Percentiles rank a stretch among this genome's conserved stretches.
phyloP scores from a whole-genome alignment of 306 rosid genomes.

The Rosa persica region DNA sequence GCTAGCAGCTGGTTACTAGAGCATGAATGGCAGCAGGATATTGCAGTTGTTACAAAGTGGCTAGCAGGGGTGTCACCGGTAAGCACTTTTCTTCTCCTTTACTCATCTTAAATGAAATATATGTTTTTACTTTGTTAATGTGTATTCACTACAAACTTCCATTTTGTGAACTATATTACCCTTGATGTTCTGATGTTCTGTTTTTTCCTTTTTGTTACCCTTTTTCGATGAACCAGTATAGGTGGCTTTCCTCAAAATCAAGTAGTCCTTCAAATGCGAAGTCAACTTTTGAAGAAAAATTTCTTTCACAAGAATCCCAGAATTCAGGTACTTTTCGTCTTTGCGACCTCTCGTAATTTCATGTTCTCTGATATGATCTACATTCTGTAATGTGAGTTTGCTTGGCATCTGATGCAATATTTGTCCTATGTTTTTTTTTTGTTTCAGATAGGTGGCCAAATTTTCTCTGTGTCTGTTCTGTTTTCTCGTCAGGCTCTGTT shows the following conservation, averaged over 20 bases:
- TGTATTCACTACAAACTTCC: neutral
- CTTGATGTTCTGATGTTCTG: conserved; percentile 20
- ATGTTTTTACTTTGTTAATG: neutral
- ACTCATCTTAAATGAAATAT: neutral
- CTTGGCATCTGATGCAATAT: conserved; percentile 35
- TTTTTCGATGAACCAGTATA: conserved; percentile 67
- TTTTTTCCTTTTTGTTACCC: neutral
- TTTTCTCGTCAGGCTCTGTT: conserved; percentile 96
- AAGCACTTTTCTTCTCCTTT: conserved; percentile 33
- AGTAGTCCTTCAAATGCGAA: conserved; percentile 56
- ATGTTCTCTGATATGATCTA: neutral
- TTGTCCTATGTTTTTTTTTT: conserved; percentile 23
- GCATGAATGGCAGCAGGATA: conserved; percentile 99
- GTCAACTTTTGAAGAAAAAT: conserved; percentile 88
- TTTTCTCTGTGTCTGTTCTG: conserved; percentile 90
- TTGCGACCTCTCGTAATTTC: conserved; percentile 7
- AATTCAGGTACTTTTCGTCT: conserved; percentile 69
- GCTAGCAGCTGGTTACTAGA: conserved; percentile 88
- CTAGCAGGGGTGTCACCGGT: conserved; percentile 95
- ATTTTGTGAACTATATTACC: conserved; percentile 20
- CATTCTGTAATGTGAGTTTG: neutral
- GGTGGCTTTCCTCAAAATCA: conserved; percentile 96
- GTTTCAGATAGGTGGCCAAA: conserved; percentile 97
- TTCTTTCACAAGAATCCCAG: conserved; percentile 92
- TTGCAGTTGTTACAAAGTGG: conserved; percentile 99